These are phyloP conservation scores for Endothia cerciana DNA, from an alignment of 2,329 filamentous ascomycete genomes.

Conservation along the genomic window DNA sequence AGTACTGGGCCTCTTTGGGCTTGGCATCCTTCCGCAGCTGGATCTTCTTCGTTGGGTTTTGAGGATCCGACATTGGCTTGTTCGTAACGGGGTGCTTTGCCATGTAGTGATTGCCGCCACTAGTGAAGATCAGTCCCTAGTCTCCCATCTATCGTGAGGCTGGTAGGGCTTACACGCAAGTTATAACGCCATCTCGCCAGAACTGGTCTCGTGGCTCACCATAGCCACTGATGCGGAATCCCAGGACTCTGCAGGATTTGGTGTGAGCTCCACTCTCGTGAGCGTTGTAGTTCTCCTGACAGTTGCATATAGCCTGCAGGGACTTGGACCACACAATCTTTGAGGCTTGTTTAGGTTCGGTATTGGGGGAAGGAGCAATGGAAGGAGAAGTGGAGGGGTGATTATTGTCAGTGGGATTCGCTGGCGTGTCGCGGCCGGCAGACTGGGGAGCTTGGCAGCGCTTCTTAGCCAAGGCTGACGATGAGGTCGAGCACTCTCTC, in stretches of 20 bases:
- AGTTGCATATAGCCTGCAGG: slow-evolving; percentile 65
- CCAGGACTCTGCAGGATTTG: slow-evolving; percentile 51
- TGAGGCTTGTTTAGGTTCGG: too few relatives aligned
- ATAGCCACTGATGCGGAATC: slow-evolving; percentile 63
- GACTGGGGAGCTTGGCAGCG: not conserved
- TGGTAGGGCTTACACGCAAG: slow-evolving; percentile 56
- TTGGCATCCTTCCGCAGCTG: not conserved
- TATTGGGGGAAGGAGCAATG: not conserved
- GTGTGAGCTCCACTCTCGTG: slow-evolving; percentile 65
- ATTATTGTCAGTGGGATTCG: not conserved
- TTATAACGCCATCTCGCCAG: slow-evolving; percentile 64
- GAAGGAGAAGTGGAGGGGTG: not conserved
- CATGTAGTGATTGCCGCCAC: slow-evolving; percentile 7
- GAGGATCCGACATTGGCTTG: not conserved
- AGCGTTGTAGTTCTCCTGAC: slow-evolving; percentile 63
- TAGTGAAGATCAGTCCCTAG: not conserved
- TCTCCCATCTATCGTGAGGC: too few relatives aligned
- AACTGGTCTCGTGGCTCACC: slow-evolving; percentile 60
- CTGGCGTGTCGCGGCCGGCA: not conserved
- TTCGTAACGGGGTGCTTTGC: not conserved
- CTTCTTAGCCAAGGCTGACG: not conserved
- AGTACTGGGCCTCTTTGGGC: not conserved
- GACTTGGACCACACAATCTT: slow-evolving; percentile 52
- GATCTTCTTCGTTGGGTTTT: not conserved
- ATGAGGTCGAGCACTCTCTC: not conserved